Base-by-base conservation (phyloP, 192 early-diverging fungal species). In the Backusella liffmaniae region DNA sequence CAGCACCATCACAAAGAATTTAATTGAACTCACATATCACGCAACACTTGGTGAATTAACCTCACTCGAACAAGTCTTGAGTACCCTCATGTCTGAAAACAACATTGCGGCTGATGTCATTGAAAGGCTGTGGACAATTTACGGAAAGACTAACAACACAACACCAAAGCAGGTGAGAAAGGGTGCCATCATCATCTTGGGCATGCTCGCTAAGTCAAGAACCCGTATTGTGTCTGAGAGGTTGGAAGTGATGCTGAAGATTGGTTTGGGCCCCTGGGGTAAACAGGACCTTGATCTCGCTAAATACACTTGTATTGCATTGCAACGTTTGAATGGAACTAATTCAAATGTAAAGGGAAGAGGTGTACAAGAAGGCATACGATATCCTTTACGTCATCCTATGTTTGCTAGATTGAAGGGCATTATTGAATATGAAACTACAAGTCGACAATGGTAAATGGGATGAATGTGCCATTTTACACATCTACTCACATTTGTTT, bases 11-110 rank as follows among this genome's bases (percentile, higher is more conserved):
- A 90, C 91, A 1, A 88, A 81, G 37, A 94, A 94, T 77, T 74
- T 96, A 9, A 88, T 95, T 66, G 84, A 86, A 87, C 90, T 99
- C 46, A 96, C 96, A 4, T 90, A 90, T 81, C 90, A 89, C 66
- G 91, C 95, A 5, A 96, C 92, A 21, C 82, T 99, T 74, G 95
- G 97, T 0, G 96, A 99, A 81, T 84, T 97, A 34, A 99, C 95
- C 0, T 99, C 97, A 5, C 85, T 99, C 35, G 98, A 99, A 72
- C 92, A 97, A 82, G 84, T 99, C 5, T 79, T 99, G 35, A 91
- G 90, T 34, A 91, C 89, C 15, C 88, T 98, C 78, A 88, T 94
- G 84, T 67, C 80, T n/a, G 90, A 91, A 42, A 81, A 82, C 18
- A 76, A 82, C n/a, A 93, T 99, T 41, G 77, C 89, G 15, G 82